Percentiles rank a stretch among this genome's conserved stretches.
Evolutionary conservation across 768 basidiomycete genomes (phyloP).

Genomic region (Pleurotus ostreatus): DNA sequence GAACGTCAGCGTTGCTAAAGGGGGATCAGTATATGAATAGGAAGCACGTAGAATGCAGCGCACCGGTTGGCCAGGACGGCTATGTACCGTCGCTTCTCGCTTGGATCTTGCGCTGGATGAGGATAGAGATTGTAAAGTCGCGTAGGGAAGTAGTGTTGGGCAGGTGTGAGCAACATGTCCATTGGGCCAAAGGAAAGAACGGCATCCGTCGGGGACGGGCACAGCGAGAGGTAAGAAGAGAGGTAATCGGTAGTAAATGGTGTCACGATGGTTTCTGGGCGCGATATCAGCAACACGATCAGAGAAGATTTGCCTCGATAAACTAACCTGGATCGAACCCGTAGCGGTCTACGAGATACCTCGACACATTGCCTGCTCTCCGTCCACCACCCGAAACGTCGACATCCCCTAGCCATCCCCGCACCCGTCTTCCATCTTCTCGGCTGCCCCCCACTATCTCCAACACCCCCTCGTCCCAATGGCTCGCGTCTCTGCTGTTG

Average conservation of each 20-base stretch:
- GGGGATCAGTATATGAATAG: slow-evolving; percentile 5
- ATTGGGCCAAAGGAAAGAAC: slow-evolving; percentile 80
- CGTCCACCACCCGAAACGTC: slow-evolving; percentile 62
- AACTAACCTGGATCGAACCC: slow-evolving; percentile 70
- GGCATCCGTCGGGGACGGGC: slow-evolving; percentile 68
- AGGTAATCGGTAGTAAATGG: slow-evolving; percentile 78
- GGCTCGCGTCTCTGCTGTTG: slow-evolving; percentile 22
- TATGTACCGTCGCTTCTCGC: slow-evolving; percentile 72
- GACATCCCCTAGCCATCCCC: slow-evolving; percentile 82
- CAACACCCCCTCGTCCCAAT: slow-evolving; percentile 78
- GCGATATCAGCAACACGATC: not conserved
- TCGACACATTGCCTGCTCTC: slow-evolving; percentile 60
- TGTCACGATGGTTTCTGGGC: slow-evolving; percentile 62
- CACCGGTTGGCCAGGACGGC: slow-evolving; percentile 70
- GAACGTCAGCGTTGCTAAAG: slow-evolving; percentile 76
- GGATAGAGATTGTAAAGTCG: slow-evolving; percentile 72
- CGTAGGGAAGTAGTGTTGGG: slow-evolving; percentile 70
- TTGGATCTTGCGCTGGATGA: slow-evolving; percentile 76
- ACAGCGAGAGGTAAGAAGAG: slow-evolving; percentile 72
- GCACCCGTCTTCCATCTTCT: slow-evolving; percentile 69
- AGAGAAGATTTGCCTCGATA: slow-evolving; percentile 7
- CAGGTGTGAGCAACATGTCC: slow-evolving; percentile 73
- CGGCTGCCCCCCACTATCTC: slow-evolving; percentile 75
- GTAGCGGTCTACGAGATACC: slow-evolving; percentile 77
- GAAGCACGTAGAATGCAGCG: not conserved